Evolutionary conservation across 2,329 filamentous ascomycete genomes (phyloP).

Genomic region (Trichoderma gracile): DNA sequence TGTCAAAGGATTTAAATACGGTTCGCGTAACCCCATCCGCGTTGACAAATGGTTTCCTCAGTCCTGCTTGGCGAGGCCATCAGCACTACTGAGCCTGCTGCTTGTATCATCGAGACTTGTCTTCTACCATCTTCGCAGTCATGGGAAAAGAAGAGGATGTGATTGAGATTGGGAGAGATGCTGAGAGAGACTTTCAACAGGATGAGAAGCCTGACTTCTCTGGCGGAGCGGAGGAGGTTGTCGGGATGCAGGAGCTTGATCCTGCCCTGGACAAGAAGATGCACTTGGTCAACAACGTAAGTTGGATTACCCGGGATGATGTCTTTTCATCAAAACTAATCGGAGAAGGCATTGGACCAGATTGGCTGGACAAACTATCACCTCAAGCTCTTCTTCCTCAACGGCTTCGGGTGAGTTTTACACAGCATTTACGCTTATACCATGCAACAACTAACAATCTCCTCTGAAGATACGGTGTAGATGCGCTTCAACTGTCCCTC

Average conservation of each 20-base stretch:
- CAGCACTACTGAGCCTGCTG: not conserved
- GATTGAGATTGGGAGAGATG: not conserved
- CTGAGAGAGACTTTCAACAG: not conserved
- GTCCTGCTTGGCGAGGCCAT: not conserved
- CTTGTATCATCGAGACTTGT: no score
- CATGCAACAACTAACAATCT: not conserved
- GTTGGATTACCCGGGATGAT: not conserved
- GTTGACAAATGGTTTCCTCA: not conserved
- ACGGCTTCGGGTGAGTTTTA: constrained; percentile 54
- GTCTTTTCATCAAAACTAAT: not conserved
- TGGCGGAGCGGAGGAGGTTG: constrained; percentile 11
- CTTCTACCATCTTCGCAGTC: not conserved
- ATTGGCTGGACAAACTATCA: constrained; percentile 55
- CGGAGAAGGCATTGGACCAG: constrained; percentile 45
- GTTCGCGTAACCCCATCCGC: not conserved
- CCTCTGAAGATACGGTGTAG: constrained; percentile 38
- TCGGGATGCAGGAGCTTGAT: constrained; percentile 21
- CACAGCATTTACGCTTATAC: not conserved
- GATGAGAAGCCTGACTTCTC: constrained; percentile 7
- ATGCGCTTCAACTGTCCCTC: constrained; percentile 56
- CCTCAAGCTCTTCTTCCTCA: constrained; percentile 60
- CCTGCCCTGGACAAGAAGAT: constrained; percentile 25
- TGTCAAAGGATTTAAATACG: not conserved
- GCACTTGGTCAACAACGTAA: constrained; percentile 28
- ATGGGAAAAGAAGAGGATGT: constrained; percentile 11